Evolutionary conservation across 805 yeast genomes (phyloP).

Genomic region (Pichia gijzeniarum): DNA sequence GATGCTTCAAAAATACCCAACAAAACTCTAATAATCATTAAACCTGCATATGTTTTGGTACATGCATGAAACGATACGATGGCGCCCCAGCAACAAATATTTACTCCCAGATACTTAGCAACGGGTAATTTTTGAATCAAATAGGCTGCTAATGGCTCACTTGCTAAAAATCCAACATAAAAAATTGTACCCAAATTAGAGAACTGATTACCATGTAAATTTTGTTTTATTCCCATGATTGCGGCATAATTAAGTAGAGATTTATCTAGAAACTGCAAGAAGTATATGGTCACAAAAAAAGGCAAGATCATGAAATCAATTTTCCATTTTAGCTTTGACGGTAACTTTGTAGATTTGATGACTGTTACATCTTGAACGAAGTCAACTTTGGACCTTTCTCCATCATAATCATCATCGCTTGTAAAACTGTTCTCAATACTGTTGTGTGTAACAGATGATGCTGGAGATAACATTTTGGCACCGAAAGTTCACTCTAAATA

Average conservation of each 20-base stretch:
- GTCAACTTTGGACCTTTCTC: background rate
- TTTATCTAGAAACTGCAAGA: conserved; percentile 35
- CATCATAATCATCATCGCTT: background rate
- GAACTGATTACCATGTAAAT: conserved; percentile 13
- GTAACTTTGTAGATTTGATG: background rate
- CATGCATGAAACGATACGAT: conserved; percentile 36
- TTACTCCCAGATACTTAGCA: conserved; percentile 26
- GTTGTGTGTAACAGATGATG: too few species aligned
- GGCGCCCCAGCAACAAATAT: conserved; percentile 31
- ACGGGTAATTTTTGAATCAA: conserved; percentile 33
- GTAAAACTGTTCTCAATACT: too few species aligned
- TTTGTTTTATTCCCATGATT: conserved; percentile 40
- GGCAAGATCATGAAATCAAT: conserved; percentile 11
- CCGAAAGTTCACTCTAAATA: too few species aligned
- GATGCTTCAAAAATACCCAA: conserved; percentile 35
- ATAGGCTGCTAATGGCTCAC: conserved; percentile 39
- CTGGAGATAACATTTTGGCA: too few species aligned
- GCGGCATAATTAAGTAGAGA: conserved; percentile 55
- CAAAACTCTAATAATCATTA: conserved; percentile 38
- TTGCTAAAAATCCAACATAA: conserved; percentile 41
- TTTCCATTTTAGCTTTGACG: conserved; percentile 10
- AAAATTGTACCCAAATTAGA: conserved; percentile 33
- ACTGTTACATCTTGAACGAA: background rate
- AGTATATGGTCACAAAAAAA: conserved; percentile 8
- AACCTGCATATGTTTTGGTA: conserved; percentile 38